Evolutionary conservation across 208 protist genomes (phyloP).

Genomic region (Angomonas deanei): DNA sequence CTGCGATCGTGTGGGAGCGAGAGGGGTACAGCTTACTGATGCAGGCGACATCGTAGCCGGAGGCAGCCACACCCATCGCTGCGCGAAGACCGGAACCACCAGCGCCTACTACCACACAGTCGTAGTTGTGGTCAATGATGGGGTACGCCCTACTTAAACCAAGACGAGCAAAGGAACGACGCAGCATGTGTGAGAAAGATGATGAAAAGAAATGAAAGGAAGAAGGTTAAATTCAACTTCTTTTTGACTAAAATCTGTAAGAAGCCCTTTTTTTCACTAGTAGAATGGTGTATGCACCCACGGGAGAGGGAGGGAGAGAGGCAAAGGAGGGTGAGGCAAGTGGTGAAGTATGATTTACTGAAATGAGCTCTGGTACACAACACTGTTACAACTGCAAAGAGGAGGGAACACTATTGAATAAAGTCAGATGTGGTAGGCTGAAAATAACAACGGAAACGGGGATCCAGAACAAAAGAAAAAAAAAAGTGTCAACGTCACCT

Average conservation of each 20-base stretch:
- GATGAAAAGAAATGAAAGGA: conserved; percentile 3
- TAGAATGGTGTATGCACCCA: too few species aligned
- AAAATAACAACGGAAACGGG: too few species aligned
- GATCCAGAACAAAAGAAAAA: not conserved
- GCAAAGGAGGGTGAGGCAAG: not conserved
- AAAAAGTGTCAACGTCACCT: too few species aligned
- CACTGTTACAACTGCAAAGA: too few species aligned
- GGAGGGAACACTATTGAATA: too few species aligned
- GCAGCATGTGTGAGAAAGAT: conserved; percentile 45
- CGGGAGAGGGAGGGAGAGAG: not conserved
- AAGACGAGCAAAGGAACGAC: conserved; percentile 49
- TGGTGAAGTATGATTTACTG: too few species aligned
- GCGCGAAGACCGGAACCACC: conserved; percentile 98
- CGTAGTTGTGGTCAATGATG: conserved; percentile 98
- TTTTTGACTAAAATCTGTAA: not conserved
- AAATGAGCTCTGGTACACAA: too few species aligned
- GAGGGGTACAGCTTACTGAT: conserved; percentile 99
- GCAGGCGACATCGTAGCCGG: conserved; percentile 97
- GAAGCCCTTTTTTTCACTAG: not conserved
- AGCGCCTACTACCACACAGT: conserved; percentile 98
- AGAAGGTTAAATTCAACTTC: not conserved
- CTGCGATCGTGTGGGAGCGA: conserved; percentile 98
- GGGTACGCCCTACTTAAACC: conserved; percentile 85
- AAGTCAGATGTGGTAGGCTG: too few species aligned
- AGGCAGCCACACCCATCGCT: conserved; percentile 96